Evolutionary conservation across 192 early-diverging fungal genomes (phyloP).

Genomic region (Coemansia sp.): DNA sequence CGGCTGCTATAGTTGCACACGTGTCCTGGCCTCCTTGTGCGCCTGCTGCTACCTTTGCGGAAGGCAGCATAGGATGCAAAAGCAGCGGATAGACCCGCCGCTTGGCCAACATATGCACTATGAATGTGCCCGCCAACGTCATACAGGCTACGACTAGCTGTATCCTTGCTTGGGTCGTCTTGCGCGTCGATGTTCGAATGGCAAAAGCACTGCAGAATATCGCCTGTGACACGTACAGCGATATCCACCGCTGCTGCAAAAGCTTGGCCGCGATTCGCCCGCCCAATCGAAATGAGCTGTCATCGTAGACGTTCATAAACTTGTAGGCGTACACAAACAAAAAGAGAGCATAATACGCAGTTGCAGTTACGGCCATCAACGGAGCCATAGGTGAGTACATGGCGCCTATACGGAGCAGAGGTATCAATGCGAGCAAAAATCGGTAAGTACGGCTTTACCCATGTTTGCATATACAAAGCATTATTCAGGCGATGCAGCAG

Average conservation of each 20-base stretch:
- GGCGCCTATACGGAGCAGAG: background rate
- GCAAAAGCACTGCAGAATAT: background rate
- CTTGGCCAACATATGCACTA: background rate
- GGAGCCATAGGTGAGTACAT: conserved; percentile 20
- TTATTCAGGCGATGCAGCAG: background rate
- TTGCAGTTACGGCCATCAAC: conserved; percentile 7
- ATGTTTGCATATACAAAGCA: background rate
- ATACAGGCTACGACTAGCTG: conserved; percentile 1
- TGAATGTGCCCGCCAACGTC: background rate
- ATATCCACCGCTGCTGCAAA: conserved; percentile 12
- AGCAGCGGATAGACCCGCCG: conserved; percentile 6
- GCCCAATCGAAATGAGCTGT: conserved; percentile 7
- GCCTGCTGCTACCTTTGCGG: background rate
- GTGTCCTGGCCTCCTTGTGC: background rate
- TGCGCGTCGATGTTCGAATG: conserved; percentile 11
- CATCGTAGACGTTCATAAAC: conserved; percentile 21
- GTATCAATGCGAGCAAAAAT: background rate
- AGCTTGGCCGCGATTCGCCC: conserved; percentile 13
- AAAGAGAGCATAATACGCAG: conserved; percentile 5
- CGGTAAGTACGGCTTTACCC: too few species aligned
- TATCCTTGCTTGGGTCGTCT: background rate
- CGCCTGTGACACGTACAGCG: conserved; percentile 4
- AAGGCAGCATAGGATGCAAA: background rate
- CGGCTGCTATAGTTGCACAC: background rate
- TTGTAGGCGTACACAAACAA: conserved; percentile 8